A percentile compares a stretch with the other conserved stretches of the same genome.
These are phyloP conservation scores for Fusarium gaditjirri DNA, from an alignment of 2,329 filamentous ascomycete genomes.

Conservation along the genomic window DNA sequence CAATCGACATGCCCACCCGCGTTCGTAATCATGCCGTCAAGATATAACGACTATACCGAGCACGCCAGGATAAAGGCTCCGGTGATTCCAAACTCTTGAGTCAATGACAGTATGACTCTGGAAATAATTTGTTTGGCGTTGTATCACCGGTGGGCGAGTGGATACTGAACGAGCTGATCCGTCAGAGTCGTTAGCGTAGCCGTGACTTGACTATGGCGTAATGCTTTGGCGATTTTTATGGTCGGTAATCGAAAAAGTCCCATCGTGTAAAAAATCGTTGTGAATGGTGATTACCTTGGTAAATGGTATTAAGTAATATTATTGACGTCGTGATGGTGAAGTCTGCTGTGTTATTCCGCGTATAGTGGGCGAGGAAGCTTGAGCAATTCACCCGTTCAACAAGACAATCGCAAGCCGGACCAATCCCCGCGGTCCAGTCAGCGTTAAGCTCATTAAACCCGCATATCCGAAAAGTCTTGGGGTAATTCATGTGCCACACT, in stretches of 20 bases:
- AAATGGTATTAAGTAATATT: background rate
- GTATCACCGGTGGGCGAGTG: slow-evolving; percentile 14
- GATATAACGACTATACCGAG: background rate
- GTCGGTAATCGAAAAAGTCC: too few species aligned
- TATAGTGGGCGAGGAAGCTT: background rate
- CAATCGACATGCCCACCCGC: background rate
- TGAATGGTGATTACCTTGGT: background rate
- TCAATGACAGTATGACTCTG: slow-evolving; percentile 28
- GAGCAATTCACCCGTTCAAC: too few species aligned
- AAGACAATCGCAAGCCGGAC: background rate
- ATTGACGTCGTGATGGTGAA: background rate
- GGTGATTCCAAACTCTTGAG: background rate
- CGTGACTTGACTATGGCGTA: slow-evolving; percentile 31
- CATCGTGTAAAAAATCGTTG: background rate
- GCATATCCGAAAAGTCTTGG: background rate
- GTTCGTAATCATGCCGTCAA: slow-evolving; percentile 21
- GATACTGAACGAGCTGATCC: background rate
- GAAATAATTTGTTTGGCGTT: background rate
- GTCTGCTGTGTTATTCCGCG: background rate
- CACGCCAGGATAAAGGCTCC: too few species aligned
- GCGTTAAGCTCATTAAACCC: background rate
- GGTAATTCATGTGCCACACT: background rate
- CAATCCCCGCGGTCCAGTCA: too few species aligned
- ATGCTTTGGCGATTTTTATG: background rate
- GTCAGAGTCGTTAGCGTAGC: background rate